Base-by-base conservation (phyloP, 2,329 filamentous ascomycete genomes). In the Balansia obtecta region DNA sequence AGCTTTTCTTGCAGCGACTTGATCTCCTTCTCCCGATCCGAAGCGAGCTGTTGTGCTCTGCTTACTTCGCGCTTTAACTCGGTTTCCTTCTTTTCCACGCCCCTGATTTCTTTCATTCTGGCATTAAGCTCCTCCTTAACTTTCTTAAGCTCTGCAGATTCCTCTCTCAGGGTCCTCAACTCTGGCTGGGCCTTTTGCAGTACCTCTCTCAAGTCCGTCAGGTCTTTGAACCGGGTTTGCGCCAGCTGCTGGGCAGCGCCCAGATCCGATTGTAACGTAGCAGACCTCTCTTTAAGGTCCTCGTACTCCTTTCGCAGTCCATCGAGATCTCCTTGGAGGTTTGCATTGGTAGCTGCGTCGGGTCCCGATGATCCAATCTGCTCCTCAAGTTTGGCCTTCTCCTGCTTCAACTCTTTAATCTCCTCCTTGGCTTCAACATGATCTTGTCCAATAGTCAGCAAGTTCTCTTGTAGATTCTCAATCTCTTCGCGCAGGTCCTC, bases 111-210 rank as follows among this genome's bases (percentile, higher is more conserved):
- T 3, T 68, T 68, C 34, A 60, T 65, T 62, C 73, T 77, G 27
- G 65, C 61, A 1, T 76, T 72, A 2, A 96, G 74, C 54, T 94
- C 87, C 45, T 90, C 85, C 61, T 85, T 91, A 3, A 79, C 76
- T 0, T 72, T 73, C 65, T 88, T 90, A 34, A 97, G 73, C 40
- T 83, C 77, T 0, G 79, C 77, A 32, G 86, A 83, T 58, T 97
- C 90, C 46, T 83, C 80, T 8, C 88, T 81, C 18, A 97, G 73
- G 43, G 72, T 83, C 63, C 84, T 85, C 22, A 97, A 71, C 66
- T 98, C 91, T 0, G 88, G 86, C 61, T 96, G 90, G 0, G 86
- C 79, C 63, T 93, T 94, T 56, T 89, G 83, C 32, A 96, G 67
- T 2, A 90, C 74, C 54, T 91, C 86, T 18, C 84, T 79, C 44